Percentiles rank a stretch among this genome's conserved stretches.
Conservation (phyloP, 2,329 filamentous ascomycete genomes). For the Pestalotiopsis sp. region DNA sequence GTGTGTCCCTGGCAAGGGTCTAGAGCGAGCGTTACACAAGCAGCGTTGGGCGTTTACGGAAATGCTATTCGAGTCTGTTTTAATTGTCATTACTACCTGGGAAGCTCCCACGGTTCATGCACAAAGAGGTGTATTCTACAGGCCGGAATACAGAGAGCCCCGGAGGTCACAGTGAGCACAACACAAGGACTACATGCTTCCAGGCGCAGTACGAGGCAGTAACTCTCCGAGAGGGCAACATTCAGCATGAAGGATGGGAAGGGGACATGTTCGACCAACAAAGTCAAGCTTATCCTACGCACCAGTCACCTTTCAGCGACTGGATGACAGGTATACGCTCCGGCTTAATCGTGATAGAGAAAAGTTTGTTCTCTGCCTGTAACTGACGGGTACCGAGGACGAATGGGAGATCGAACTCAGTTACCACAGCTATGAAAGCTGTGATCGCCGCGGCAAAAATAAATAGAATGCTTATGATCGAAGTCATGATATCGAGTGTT, state of each 20-base stretch:
- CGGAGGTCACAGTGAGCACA: background rate
- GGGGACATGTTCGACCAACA: conserved; percentile 76
- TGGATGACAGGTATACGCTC: conserved; percentile 87
- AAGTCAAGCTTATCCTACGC: conserved; percentile 97
- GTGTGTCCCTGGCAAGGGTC: background rate
- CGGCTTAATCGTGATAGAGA: conserved; percentile 95
- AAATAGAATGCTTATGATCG: background rate
- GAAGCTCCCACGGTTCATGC: background rate
- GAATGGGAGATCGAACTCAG: conserved; percentile 67
- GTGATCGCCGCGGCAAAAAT: conserved; percentile 57
- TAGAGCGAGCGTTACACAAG: background rate
- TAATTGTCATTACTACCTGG: background rate
- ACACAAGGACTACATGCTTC: background rate
- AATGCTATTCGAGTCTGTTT: background rate
- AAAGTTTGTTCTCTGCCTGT: conserved; percentile 73
- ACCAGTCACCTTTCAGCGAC: conserved; percentile 75
- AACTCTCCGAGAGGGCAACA: background rate
- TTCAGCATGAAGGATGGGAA: background rate
- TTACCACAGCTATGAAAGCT: conserved; percentile 56
- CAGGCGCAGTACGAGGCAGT: background rate
- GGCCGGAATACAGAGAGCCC: background rate
- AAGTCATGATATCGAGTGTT: background rate
- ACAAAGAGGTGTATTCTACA: background rate
- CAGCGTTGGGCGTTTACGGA: conserved; percentile 4
- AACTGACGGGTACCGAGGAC: conserved; percentile 77